Base-by-base conservation (phyloP, 345 rosid species). In the Lagerstroemia speciosa region DNA sequence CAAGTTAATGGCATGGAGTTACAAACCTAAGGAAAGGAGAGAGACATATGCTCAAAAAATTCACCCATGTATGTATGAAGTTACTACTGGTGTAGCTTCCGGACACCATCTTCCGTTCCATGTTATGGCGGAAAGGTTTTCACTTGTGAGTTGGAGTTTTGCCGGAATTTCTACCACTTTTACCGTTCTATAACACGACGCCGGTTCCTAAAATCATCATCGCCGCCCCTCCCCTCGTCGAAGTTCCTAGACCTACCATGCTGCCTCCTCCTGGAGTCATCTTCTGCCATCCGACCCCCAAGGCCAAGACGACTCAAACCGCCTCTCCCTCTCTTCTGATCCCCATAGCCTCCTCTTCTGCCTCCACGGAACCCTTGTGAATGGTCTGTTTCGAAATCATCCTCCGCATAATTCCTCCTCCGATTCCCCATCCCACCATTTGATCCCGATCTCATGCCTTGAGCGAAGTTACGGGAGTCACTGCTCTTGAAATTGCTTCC, bases 121-220 rank as follows among this genome's bases (percentile, higher is more conserved):
- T 36, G 38, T 36, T 9, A 4, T 9, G 38, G 38, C 38, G 5
- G 8, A 36, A 36, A 36, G 38, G 7, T 36, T 36, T 2, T 36
- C 38, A 36, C 38, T 4, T 4, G 38, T 36, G 38, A 36, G 8
- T 36, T 9, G 8, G 8, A 36, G 38, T 1, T 36, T 36, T 36
- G 38, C 5, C 38, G 8, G 38, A 36, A 36, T 9, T 1, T 36
- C 38, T 9, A 36, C 7, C 8, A 9, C 38, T n/a, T 36, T 36
- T 36, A 36, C 0, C 38, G 38, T 36, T 36, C 38, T 4, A 36
- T 36, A 36, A 4, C 10, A 38, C 5, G 41, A 38, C 10, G 78
- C 33, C 80, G 79, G 67, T 86, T 88, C 58, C 69, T 80, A 67
- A 82, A 80, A 63, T 81, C 89, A 31, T 80, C 72, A 30, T 57